These are phyloP conservation scores for Plasmodium inui DNA, from an alignment of 169 alveolate species.

Conservation along the genomic window DNA sequence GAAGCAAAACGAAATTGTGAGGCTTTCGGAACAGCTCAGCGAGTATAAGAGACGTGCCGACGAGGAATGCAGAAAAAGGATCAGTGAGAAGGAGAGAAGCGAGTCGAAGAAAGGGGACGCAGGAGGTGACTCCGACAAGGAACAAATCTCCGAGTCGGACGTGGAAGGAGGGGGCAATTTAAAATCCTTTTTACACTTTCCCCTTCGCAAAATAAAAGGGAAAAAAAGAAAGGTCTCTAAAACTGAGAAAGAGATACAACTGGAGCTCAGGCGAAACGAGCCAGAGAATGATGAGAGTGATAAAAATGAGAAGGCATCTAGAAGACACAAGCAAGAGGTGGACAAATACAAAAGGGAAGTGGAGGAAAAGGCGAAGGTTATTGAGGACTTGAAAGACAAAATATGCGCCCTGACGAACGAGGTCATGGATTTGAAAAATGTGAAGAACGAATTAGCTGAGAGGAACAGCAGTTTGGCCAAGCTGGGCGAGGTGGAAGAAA, in stretches of 20 bases:
- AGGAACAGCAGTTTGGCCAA: background rate
- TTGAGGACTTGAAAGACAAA: slow-evolving; percentile 36
- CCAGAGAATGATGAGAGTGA: background rate
- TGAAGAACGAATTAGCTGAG: slow-evolving; percentile 45
- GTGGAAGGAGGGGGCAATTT: slow-evolving; percentile 30
- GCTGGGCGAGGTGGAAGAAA: background rate
- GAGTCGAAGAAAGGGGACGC: background rate
- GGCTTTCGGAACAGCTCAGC: background rate
- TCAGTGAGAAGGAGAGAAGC: background rate
- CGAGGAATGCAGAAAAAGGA: background rate
- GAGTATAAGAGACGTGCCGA: background rate
- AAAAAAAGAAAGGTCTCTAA: background rate
- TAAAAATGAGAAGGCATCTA: background rate
- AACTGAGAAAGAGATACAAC: slow-evolving; percentile 20
- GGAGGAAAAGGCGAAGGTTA: background rate
- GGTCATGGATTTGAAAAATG: slow-evolving; percentile 33
- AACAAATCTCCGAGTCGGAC: slow-evolving; percentile 27
- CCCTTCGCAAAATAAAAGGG: slow-evolving; percentile 8
- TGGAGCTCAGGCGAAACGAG: background rate
- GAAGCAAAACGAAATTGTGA: slow-evolving; percentile 1
- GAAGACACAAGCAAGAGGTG: background rate
- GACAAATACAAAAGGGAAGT: slow-evolving; percentile 17
- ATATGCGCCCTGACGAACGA: slow-evolving; percentile 29
- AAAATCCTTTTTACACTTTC: slow-evolving; percentile 19
- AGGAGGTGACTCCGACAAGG: slow-evolving; percentile 2